Conservation (phyloP, 768 basidiomycete species). For the Tricholoma flavovirens region DNA sequence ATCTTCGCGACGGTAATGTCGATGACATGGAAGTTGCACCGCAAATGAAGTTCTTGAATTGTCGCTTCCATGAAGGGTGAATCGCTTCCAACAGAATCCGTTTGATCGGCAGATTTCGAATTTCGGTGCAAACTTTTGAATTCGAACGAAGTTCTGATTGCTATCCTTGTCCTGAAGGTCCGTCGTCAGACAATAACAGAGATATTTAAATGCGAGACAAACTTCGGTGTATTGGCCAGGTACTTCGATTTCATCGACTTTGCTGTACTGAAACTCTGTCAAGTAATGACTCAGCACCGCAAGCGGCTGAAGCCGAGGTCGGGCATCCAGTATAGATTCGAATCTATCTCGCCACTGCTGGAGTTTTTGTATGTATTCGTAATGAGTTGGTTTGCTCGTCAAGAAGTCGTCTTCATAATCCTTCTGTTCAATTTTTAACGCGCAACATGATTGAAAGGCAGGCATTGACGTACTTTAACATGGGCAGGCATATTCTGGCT, state of each 20-base stretch:
- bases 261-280: conserved; percentile 95
- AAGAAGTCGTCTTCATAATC: conserved; percentile 92
- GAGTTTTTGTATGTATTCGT: conserved; percentile 85
- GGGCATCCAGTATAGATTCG: conserved; percentile 74
- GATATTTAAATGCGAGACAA: not conserved
- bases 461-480: conserved; percentile 44
- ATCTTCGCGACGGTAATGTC: conserved; percentile 89
- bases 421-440: conserved; percentile 40
- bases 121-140: conserved; percentile 85
- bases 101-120: conserved; percentile 87
- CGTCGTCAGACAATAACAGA: not conserved
- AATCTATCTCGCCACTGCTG: conserved; percentile 91
- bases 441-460: conserved; percentile 3
- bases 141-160: conserved; percentile 84
- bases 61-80: conserved; percentile 88
- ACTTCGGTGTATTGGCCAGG: conserved; percentile 99
- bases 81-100: conserved; percentile 83
- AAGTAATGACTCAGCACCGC: conserved; percentile 88
- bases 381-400: conserved; percentile 66
- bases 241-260: conserved; percentile 96
- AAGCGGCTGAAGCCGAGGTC: conserved; percentile 79
- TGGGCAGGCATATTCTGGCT: conserved; percentile 50
- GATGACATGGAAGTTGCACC: conserved; percentile 81
- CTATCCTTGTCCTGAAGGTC: conserved; percentile 81
- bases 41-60: conserved; percentile 86